These are phyloP conservation scores for Neocatenulostroma microsporum DNA, from an alignment of 2,329 filamentous ascomycete species.

Conservation along the genomic window DNA sequence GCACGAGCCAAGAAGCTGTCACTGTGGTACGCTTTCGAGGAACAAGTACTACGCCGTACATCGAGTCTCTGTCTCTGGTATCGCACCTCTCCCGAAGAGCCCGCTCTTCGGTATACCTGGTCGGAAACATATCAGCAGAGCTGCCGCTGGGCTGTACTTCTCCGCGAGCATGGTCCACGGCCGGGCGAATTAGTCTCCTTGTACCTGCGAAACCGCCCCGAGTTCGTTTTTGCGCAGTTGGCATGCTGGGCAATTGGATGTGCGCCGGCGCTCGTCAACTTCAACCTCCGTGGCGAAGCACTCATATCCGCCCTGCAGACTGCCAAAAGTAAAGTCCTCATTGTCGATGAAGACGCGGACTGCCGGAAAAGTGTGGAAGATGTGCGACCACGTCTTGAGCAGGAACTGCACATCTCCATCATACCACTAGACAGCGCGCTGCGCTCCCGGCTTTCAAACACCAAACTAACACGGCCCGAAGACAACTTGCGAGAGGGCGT, in stretches of 20 bases:
- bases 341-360: conserved; percentile 42
- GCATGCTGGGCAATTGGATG: conserved; percentile 27
- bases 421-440: conserved; percentile 43
- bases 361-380: conserved; percentile 51
- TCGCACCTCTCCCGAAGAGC: conserved; percentile 41
- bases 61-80: conserved; percentile 58
- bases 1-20: too few relatives aligned
- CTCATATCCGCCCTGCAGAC: conserved; percentile 32
- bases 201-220: conserved; percentile 30
- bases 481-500: conserved; percentile 50
- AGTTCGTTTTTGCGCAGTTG: conserved; percentile 27
- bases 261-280: conserved; percentile 31
- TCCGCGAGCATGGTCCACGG: conserved; percentile 35
- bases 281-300: conserved; percentile 28
- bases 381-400: conserved; percentile 40
- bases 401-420: conserved; percentile 52
- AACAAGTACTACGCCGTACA: too few relatives aligned
- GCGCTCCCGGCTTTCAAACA: conserved; percentile 43
- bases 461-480: conserved; percentile 46
- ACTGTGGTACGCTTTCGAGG: conserved; percentile 16
- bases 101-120: conserved; percentile 39
- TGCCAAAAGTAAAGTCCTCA: conserved; percentile 33
- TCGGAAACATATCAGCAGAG: conserved; percentile 48
- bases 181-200: conserved; percentile 28
- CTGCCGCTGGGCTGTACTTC: conserved; percentile 56